Evolutionary conservation across 371 early-diverging fungal genomes (phyloP).

Genomic region (Mortierella sp.): DNA sequence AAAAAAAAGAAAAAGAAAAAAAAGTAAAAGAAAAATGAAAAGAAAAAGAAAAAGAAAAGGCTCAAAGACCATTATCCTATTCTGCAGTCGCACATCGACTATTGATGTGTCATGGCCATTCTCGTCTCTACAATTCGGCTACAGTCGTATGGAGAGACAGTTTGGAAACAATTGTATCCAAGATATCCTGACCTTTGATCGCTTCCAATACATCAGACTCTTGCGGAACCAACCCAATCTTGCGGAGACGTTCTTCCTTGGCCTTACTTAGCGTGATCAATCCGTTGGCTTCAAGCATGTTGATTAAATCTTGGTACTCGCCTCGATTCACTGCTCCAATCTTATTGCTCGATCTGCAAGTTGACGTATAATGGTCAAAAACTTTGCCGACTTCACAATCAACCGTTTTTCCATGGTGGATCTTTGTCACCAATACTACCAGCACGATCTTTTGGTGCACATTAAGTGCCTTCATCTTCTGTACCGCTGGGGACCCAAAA

Average conservation of each 20-base stretch:
- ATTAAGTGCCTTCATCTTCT: constrained; percentile 76
- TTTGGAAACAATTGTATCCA: constrained; percentile 25
- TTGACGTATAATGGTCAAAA: constrained; percentile 65
- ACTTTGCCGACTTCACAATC: constrained; percentile 69
- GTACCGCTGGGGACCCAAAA: constrained; percentile 72
- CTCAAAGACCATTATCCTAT: too few species aligned
- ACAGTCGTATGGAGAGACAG: background rate
- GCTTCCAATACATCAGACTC: constrained; percentile 65
- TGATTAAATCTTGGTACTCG: constrained; percentile 82
- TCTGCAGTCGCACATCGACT: too few species aligned
- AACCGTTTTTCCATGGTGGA: constrained; percentile 51
- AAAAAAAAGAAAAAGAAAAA: background rate
- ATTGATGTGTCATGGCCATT: too few species aligned
- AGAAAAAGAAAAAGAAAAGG: background rate
- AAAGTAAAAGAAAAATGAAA: background rate
- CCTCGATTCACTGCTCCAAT: constrained; percentile 78
- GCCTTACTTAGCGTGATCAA: constrained; percentile 68
- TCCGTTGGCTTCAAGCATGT: constrained; percentile 81
- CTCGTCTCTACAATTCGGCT: background rate
- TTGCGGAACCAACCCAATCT: constrained; percentile 62
- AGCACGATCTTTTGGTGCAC: constrained; percentile 88
- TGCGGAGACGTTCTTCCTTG: constrained; percentile 64
- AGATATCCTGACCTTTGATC: constrained; percentile 47
- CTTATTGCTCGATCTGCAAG: constrained; percentile 64
- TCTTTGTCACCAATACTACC: constrained; percentile 63